Evolutionary conservation across 2,329 filamentous ascomycete genomes (phyloP), one percentile per base, ranked within the genome.

Genomic region (Acephala macrosclerotiorum): DNA sequence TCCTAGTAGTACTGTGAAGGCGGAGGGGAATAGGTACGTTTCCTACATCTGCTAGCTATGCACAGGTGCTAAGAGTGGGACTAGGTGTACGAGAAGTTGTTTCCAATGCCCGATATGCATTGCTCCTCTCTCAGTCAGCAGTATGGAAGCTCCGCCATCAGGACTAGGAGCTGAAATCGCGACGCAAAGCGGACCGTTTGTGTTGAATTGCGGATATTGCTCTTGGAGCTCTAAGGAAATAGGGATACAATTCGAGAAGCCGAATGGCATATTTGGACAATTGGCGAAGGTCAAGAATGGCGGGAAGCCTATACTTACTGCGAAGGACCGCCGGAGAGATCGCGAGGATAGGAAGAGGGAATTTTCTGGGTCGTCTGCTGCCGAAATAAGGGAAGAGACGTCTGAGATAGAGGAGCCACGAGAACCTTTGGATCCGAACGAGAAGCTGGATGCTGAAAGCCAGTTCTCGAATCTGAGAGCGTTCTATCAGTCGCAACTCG

Each of bases 91-190:
- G 20, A 87, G 96, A 71, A 97, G 94, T 77, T 99, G 96, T 79
- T 98, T 96, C 82, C 93, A 96, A 76, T 99, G 96, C 73, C 96
- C 96, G 0, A 83, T 94, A 69, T 99, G 96, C 78, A 89, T 92
- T 33, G 89, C 93, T 0, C 91, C 93, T 14, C 85, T 98, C 47
- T 85, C 89, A 22, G 89, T 96, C 60, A 91, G 89, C 61, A 88
- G 89, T 22, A 80, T 94, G 66, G 91, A 94, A 78, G 76, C 65
- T 74, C 80, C 35, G 63, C 75, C 57, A 58, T 79, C 29, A 66
- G 77, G 22, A 11, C 63, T 71, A 56, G 72, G 68, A 71, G 77
- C 59, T 76, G 78, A 69, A 78, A 76, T 68, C 70, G 65, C 75
- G n/a, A 70, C 74, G 18, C 79, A 80, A 61, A 78, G 80, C 60